These are phyloP conservation scores for Ustilago shanxiensis DNA, from an alignment of 1,284 basidiomycete genomes.

Conservation along the genomic window DNA sequence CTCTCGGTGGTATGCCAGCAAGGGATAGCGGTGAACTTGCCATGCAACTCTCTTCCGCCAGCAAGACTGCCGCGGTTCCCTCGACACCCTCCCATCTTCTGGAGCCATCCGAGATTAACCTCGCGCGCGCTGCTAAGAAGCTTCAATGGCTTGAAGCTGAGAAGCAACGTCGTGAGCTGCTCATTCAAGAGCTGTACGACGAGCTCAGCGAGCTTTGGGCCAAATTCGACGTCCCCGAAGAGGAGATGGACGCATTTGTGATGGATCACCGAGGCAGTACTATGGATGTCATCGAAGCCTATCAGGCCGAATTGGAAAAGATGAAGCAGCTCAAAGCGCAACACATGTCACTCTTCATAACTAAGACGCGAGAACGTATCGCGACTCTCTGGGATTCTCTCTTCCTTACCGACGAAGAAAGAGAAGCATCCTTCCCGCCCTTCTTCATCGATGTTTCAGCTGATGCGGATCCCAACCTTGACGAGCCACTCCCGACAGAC, in stretches of 20 bases:
- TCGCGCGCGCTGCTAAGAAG: slow-evolving; percentile 35
- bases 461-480: slow-evolving; percentile 38
- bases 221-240: slow-evolving; percentile 66
- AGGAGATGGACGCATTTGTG: slow-evolving; percentile 69
- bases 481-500: slow-evolving; percentile 56
- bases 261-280: slow-evolving; percentile 77
- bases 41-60: slow-evolving; percentile 28
- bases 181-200: slow-evolving; percentile 67
- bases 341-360: slow-evolving; percentile 87
- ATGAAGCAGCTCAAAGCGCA: slow-evolving; percentile 90
- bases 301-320: slow-evolving; percentile 88
- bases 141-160: slow-evolving; percentile 57
- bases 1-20: slow-evolving; percentile 38
- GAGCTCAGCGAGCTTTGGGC: slow-evolving; percentile 68
- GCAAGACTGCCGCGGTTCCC: slow-evolving; percentile 26
- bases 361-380: slow-evolving; percentile 85
- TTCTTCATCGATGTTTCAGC: slow-evolving; percentile 55
- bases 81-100: slow-evolving; percentile 45
- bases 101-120: slow-evolving; percentile 44
- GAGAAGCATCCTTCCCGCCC: slow-evolving; percentile 72
- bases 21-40: slow-evolving; percentile 36
- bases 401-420: slow-evolving; percentile 85
- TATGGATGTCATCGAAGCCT: slow-evolving; percentile 79
- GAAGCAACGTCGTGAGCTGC: slow-evolving; percentile 59
- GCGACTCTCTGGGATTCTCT: slow-evolving; percentile 85